A percentile compares a stretch with the other conserved stretches of the same genome.
phyloP scores from a whole-genome alignment of 768 basidiomycete genomes.

The Tulasnella sp. region DNA sequence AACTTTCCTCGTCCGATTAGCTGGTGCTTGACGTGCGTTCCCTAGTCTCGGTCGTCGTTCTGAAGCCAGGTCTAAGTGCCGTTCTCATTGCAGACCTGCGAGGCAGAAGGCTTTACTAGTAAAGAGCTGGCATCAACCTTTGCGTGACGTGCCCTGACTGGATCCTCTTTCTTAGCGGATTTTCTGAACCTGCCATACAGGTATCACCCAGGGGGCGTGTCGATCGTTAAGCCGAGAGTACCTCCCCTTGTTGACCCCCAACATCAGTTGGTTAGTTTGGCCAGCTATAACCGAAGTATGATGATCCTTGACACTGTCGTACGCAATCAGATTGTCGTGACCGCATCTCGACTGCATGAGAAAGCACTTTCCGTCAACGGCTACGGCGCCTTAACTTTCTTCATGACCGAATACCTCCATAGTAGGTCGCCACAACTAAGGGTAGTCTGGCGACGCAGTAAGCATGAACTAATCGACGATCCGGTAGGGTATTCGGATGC shows the following conservation, averaged over 20 bases:
- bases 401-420: not conserved
- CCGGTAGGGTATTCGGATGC: too few relatives aligned
- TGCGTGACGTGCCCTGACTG: not conserved
- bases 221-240: not conserved
- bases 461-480: not conserved
- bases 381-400: not conserved
- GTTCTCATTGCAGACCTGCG: not conserved
- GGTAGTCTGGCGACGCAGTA: not conserved
- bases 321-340: not conserved
- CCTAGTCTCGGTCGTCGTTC: too few relatives aligned
- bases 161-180: not conserved
- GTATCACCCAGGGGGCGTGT: not conserved
- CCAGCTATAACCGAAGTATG: not conserved
- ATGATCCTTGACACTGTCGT: not conserved
- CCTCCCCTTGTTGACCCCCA: not conserved
- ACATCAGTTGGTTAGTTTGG: not conserved
- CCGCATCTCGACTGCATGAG: not conserved
- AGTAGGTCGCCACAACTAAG: not conserved
- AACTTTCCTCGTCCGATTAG: not conserved
- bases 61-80: not conserved
- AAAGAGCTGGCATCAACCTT: not conserved
- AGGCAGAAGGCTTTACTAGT: not conserved
- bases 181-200: not conserved
- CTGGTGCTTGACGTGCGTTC: not conserved
- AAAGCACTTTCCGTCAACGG: not conserved